Percentiles rank a stretch among this genome's conserved stretches.
These are phyloP conservation scores for Martensiomyces pterosporus DNA, from an alignment of 192 early-diverging fungal genomes.

Conservation along the genomic window DNA sequence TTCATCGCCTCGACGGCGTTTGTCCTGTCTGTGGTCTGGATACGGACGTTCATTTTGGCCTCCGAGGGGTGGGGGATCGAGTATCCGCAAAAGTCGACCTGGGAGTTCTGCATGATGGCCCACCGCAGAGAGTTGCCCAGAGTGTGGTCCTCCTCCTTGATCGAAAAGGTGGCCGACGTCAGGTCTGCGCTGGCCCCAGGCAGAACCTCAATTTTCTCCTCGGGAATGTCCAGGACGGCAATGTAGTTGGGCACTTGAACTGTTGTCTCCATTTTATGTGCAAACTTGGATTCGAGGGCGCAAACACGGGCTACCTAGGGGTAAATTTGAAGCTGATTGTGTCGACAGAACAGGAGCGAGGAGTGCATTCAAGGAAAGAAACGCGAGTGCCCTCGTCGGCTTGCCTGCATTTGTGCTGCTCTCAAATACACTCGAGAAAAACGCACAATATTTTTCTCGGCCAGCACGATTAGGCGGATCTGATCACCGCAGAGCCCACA, in stretches of 20 bases:
- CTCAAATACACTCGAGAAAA: no score
- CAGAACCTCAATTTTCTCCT: slow-evolving; percentile 43
- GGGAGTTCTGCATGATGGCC: slow-evolving; percentile 90
- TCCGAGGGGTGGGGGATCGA: slow-evolving; percentile 97
- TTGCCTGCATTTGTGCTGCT: no score
- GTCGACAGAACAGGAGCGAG: no score
- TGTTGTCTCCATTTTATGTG: slow-evolving; percentile 23
- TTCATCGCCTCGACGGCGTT: slow-evolving; percentile 80
- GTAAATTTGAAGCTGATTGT: no score
- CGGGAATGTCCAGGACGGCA: slow-evolving; percentile 29
- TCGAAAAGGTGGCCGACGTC: slow-evolving; percentile 77
- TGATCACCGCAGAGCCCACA: no score
- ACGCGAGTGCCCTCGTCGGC: no score
- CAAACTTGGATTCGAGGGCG: no score
- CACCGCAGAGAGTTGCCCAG: slow-evolving; percentile 91
- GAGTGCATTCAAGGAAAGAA: no score
- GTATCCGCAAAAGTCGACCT: slow-evolving; percentile 92
- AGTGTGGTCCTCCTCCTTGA: slow-evolving; percentile 96
- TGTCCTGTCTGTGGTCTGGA: slow-evolving; percentile 80
- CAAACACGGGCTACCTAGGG: no score
- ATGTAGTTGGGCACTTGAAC: slow-evolving; percentile 24
- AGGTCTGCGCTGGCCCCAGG: slow-evolving; percentile 63
- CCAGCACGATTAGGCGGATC: no score
- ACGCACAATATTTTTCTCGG: no score
- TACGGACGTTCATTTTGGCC: slow-evolving; percentile 83